Evolutionary conservation across 768 basidiomycete genomes (phyloP).

Genomic region (Amylocystis lapponica): DNA sequence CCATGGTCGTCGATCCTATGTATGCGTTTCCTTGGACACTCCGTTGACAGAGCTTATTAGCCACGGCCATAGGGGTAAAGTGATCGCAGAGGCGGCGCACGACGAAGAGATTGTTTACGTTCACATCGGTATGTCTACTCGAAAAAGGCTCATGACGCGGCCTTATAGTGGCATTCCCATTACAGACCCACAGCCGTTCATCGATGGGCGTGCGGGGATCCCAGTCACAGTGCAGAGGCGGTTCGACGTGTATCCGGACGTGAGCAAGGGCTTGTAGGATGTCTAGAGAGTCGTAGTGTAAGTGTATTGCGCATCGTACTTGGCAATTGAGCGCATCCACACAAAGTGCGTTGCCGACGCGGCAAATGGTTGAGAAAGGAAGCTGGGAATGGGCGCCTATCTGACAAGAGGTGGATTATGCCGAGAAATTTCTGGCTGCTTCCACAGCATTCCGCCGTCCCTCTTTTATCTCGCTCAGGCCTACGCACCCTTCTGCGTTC

Average conservation of each 20-base stretch:
- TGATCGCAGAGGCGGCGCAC: slow-evolving; percentile 70
- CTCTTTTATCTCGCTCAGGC: slow-evolving; percentile 18
- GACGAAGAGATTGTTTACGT: slow-evolving; percentile 74
- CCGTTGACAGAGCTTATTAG: neutral
- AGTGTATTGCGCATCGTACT: neutral
- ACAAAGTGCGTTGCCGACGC: neutral
- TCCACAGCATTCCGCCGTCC: slow-evolving; percentile 34
- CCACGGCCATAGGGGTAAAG: slow-evolving; percentile 52
- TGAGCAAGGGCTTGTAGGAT: slow-evolving; percentile 33
- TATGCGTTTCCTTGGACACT: slow-evolving; percentile 31
- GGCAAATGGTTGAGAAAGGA: neutral
- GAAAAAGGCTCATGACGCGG: neutral
- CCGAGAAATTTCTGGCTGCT: slow-evolving; percentile 24
- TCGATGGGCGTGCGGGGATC: slow-evolving; percentile 71
- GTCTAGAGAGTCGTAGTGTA: neutral
- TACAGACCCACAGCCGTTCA: slow-evolving; percentile 56
- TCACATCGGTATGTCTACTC: slow-evolving; percentile 62
- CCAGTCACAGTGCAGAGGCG: slow-evolving; percentile 90
- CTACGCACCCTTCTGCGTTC: slow-evolving; percentile 5
- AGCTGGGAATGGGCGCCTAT: neutral
- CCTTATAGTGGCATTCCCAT: no score
- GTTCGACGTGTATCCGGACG: slow-evolving; percentile 88
- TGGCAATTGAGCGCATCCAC: neutral
- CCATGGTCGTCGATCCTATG: slow-evolving; percentile 88
- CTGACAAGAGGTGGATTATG: slow-evolving; percentile 5